phyloP scores from a whole-genome alignment of 495 filamentous ascomycete genomes.

The Aspergillus bridgeri region DNA sequence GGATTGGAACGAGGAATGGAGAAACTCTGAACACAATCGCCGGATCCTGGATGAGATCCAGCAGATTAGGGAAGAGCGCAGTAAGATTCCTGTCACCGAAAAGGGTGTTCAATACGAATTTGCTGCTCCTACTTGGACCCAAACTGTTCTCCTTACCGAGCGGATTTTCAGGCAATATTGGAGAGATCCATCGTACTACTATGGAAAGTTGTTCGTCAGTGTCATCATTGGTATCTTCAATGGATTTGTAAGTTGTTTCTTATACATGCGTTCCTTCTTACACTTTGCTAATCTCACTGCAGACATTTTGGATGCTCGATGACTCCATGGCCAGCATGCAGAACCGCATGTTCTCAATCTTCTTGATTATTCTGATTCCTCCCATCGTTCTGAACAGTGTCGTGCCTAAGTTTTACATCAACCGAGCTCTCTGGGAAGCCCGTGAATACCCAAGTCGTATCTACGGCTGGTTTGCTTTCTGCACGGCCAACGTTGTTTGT shows the following conservation, averaged over 20 bases:
- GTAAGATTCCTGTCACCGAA: conserved; percentile 42
- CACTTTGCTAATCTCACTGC: neutral
- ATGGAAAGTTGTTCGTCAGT: conserved; percentile 68
- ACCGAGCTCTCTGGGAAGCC: conserved; percentile 70
- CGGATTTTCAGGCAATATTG: conserved; percentile 68
- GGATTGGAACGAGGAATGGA: conserved; percentile 74
- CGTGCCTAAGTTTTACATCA: conserved; percentile 80
- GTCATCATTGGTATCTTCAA: conserved; percentile 70
- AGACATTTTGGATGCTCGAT: conserved; percentile 74
- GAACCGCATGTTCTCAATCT: conserved; percentile 74
- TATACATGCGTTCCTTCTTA: neutral
- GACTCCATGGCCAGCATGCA: conserved; percentile 68
- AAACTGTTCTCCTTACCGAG: conserved; percentile 59
- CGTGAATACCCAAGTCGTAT: conserved; percentile 74
- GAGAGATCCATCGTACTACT: conserved; percentile 69
- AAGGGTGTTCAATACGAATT: conserved; percentile 51
- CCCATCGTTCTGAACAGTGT: conserved; percentile 71
- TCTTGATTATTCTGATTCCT: conserved; percentile 71
- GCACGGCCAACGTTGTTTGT: conserved; percentile 67
- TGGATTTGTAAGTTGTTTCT: conserved; percentile 51
- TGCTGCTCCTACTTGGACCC: conserved; percentile 57
- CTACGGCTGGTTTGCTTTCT: conserved; percentile 83
- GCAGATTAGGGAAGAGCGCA: conserved; percentile 52
- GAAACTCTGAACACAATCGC: conserved; percentile 53
- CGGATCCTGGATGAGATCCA: conserved; percentile 57